Base-by-base conservation (phyloP, 2,329 filamentous ascomycete species). In the Sarocladiaceae sp. region DNA sequence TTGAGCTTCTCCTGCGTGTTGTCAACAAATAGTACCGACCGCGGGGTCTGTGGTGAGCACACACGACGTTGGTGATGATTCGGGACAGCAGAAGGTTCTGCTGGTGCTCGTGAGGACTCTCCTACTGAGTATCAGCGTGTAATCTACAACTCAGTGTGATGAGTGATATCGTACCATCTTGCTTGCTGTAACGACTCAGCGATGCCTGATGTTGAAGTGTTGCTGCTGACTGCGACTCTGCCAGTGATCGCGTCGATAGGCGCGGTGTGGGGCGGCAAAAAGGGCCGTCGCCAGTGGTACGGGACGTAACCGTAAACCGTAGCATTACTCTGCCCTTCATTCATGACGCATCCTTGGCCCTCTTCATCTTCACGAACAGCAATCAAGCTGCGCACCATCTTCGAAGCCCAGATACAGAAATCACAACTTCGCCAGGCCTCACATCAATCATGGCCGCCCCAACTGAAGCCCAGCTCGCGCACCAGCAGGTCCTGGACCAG, bases 31-130 rank as follows among this genome's bases (percentile, higher is more conserved):
- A 10, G 12, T 5, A 34, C 12, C 4, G 29, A n/a, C 26, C 18
- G 15, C 12, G 5, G 7, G 19, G 29, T 12, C 13, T 3, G 11
- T 11, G 19, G 24, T n/a, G 13, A 26, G 43, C 40, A 72, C 87
- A 61, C 77, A 97, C 91, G 59, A 97, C 90, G 60, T 98, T 98
- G 60, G 84, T 93, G 68, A 96, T 95, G 68, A 98, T 96, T 50
- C 93, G 88, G 18, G 88, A 93, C 35, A 97, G 78, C 56, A 98
- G 76, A 44, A 95, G 74, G 58, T 85, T 94, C 73, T 98, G 91
- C 72, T 97, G 93, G 56, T 97, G 90, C 63, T 97, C 93, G 61
- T 98, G 93, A 31, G 93, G 93, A 58, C 88, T 95, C 66, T 98
- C 93, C 91, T 84, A 43, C 18, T 42, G 31, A 19, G 18, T 19